Percentiles rank a stretch among this genome's conserved stretches.
These are phyloP conservation scores for Penicillium sp. DNA, from an alignment of 2,329 filamentous ascomycete species.

Conservation along the genomic window DNA sequence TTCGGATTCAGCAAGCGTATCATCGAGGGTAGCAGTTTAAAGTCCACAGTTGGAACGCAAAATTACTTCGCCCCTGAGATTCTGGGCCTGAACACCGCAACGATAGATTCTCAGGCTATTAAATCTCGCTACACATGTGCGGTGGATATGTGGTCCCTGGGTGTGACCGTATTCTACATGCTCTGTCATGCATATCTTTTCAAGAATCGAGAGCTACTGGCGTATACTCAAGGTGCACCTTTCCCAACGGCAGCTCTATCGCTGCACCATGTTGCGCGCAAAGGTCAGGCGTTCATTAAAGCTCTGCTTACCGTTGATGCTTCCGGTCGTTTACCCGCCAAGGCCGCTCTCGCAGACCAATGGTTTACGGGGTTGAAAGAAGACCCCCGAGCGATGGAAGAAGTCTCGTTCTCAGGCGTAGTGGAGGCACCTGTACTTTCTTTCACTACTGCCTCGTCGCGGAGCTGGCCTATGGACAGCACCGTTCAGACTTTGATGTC, in stretches of 20 bases:
- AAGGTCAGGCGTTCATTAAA: not conserved
- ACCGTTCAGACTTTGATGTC: too few relatives aligned
- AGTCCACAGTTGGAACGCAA: not conserved
- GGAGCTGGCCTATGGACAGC: not conserved
- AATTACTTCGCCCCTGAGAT: constrained; percentile 5
- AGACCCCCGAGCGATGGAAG: not conserved
- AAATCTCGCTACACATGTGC: not conserved
- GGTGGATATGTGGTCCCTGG: constrained; percentile 10
- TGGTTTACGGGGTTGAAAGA: not conserved
- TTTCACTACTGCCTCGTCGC: not conserved
- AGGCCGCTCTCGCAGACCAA: not conserved
- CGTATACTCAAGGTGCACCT: not conserved
- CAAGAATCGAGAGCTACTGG: not conserved
- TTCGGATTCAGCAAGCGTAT: constrained; percentile 10
- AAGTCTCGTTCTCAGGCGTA: not conserved
- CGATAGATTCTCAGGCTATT: not conserved
- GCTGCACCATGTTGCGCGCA: not conserved
- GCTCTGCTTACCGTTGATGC: not conserved
- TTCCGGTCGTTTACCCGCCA: not conserved
- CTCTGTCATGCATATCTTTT: not conserved
- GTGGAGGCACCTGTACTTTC: not conserved
- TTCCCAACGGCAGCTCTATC: not conserved
- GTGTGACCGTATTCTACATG: not conserved
- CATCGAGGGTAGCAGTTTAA: not conserved
- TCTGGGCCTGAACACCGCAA: not conserved